Conservation (phyloP, 75 land plant genomes). For the Chamaecyparis obtusa region DNA sequence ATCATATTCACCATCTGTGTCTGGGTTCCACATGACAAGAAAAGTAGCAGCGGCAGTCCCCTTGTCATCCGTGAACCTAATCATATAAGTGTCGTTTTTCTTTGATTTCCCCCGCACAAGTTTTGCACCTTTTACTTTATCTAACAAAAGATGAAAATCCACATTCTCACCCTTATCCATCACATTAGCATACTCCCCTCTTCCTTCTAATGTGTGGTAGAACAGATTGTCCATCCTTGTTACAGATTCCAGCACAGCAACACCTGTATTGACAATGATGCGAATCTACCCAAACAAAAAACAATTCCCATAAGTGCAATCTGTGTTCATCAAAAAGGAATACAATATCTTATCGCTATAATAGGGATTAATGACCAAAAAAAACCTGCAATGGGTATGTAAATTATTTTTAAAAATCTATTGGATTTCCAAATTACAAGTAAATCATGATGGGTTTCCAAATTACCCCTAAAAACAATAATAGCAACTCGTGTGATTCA, state of each 20-base stretch:
- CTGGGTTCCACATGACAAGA: slow-evolving; percentile 48
- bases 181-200: slow-evolving; percentile 49
- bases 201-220: slow-evolving; percentile 35
- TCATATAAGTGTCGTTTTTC: slow-evolving; percentile 37
- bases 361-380: neutral
- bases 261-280: slow-evolving; percentile 50
- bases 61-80: slow-evolving; percentile 26
- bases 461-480: no score
- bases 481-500: neutral
- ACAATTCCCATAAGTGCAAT: neutral
- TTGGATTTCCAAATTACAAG: neutral
- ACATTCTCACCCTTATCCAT: slow-evolving; percentile 47
- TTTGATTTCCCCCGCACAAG: slow-evolving; percentile 36
- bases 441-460: no score
- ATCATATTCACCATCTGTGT: slow-evolving; percentile 35
- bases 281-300: slow-evolving; percentile 19
- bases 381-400: no score
- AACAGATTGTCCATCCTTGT: slow-evolving; percentile 40
- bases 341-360: neutral
- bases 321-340: neutral
- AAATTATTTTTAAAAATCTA: no score
- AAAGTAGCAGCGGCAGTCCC: slow-evolving; percentile 28
- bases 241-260: slow-evolving; percentile 41
- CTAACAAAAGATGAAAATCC: slow-evolving; percentile 43
- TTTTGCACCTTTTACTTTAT: slow-evolving; percentile 31